Evolutionary conservation across 371 early-diverging fungal genomes (phyloP), one percentile per base, ranked within the genome.

Genomic region (Entomophthora muscae): DNA sequence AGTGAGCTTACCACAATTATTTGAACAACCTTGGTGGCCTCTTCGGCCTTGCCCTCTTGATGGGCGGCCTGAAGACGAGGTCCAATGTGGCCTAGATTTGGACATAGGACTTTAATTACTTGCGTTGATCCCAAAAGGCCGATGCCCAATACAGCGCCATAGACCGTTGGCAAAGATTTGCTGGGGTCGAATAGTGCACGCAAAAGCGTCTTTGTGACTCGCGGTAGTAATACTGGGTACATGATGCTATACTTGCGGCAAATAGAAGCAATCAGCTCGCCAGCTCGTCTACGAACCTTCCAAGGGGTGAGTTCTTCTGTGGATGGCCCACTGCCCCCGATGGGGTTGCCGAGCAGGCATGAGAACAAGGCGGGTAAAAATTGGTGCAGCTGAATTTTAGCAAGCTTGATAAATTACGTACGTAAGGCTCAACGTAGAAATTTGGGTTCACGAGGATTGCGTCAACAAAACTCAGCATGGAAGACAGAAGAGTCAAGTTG

Each of bases 341-440:
- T 70, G n/a, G 84, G 75, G 64, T 90, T 90, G 52, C 90, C 90
- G 2, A 99, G 89, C 22, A 98, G 76, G 68, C 97, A 95, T 10
- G 99, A 93, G 52, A 99, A 73, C 32, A 99, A 80, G 27, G 90
- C 81, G 12, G 99, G 99, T 61, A 99, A 85, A 51, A 99, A 76
- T 81, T 98, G 98, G 73, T 99, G 99, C 29, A 98, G 80, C 89
- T 89, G 70, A 27, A 7, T 32, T 1, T 59, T 7, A 12, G 52
- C 3, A 33, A 3, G 24, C 31, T 23, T 17, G 2, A 23, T 32
- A 51, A 24, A 32, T 5, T 0, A 65, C 83, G 67, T 81, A 95
- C 89, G 72, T 98, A 98, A 28, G 99, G 98, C 72, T 99, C 99
- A 3, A 98, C 79, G 79, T 93, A 95, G 7, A 99, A 71, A 68